Conservation (phyloP, 768 basidiomycete species). For the Gloeostereum incarnatum region DNA sequence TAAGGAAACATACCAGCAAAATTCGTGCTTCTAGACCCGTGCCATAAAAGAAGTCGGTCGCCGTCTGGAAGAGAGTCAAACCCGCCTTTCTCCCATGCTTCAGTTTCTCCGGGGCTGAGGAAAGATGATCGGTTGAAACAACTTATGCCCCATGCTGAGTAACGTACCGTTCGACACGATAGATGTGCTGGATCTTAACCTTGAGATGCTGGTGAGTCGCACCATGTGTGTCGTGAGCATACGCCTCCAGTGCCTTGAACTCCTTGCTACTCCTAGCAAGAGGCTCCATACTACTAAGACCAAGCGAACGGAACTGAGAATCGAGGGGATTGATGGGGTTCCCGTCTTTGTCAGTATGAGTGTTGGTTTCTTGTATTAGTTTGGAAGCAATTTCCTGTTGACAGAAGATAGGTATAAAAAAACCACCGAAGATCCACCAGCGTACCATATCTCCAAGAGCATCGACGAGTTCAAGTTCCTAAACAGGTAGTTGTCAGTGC, state of each 20-base stretch:
- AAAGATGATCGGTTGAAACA: conserved; percentile 2
- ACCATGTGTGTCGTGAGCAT: conserved; percentile 48
- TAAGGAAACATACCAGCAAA: conserved; percentile 34
- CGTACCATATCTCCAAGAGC: conserved; percentile 57
- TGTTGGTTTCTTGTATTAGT: conserved; percentile 31
- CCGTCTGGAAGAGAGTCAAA: conserved; percentile 32
- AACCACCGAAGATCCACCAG: neutral
- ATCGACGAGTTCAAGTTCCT: conserved; percentile 57
- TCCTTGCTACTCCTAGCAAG: conserved; percentile 30
- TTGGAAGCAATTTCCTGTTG: conserved; percentile 47
- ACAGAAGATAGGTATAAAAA: neutral
- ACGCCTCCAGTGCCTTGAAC: conserved; percentile 35
- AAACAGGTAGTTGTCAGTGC: neutral
- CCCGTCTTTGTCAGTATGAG: conserved; percentile 32
- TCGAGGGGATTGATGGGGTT: conserved; percentile 47
- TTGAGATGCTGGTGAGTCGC: conserved; percentile 37
- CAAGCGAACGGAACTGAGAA: conserved; percentile 41
- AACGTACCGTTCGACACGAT: conserved; percentile 41
- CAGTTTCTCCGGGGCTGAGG: conserved; percentile 18
- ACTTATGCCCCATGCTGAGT: neutral
- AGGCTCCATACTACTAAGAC: conserved; percentile 42
- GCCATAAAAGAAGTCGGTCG: conserved; percentile 51
- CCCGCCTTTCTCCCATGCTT: conserved; percentile 35
- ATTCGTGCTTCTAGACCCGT: conserved; percentile 54
- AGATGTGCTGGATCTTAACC: conserved; percentile 36